These are phyloP conservation scores for Nitzschia palea DNA, from an alignment of 108 stramenopile genomes.

Conservation along the genomic window DNA sequence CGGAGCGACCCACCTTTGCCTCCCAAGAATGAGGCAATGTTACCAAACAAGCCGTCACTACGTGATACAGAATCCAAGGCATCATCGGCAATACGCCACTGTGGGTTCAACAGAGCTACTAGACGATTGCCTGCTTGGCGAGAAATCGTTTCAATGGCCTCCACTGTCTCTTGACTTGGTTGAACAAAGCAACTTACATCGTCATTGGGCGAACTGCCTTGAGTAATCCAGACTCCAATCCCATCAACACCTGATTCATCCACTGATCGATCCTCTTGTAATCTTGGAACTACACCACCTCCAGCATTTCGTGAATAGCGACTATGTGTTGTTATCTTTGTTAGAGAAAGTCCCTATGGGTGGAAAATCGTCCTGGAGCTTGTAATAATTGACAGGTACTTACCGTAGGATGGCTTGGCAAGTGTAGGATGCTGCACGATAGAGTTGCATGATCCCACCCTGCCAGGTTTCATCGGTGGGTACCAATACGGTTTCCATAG, in stretches of 20 bases:
- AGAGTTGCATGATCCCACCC: slow-evolving; percentile 91
- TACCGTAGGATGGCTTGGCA: slow-evolving; percentile 56
- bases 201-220: slow-evolving; percentile 45
- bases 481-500: slow-evolving; percentile 44
- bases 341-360: neutral
- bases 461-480: slow-evolving; percentile 91
- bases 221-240: slow-evolving; percentile 71
- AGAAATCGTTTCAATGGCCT: slow-evolving; percentile 56
- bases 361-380: neutral
- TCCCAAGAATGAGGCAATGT: slow-evolving; percentile 81
- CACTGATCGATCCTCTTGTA: slow-evolving; percentile 78
- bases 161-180: slow-evolving; percentile 75
- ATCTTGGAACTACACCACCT: slow-evolving; percentile 65
- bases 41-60: slow-evolving; percentile 54
- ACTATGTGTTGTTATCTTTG: slow-evolving; percentile 1
- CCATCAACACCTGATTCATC: slow-evolving; percentile 92
- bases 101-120: slow-evolving; percentile 78
- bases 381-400: slow-evolving; percentile 3
- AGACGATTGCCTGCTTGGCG: slow-evolving; percentile 33
- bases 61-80: slow-evolving; percentile 75
- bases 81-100: slow-evolving; percentile 88
- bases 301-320: slow-evolving; percentile 28
- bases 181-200: slow-evolving; percentile 82
- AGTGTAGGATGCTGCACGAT: slow-evolving; percentile 70
- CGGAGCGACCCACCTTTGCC: slow-evolving; percentile 77